phyloP scores from a whole-genome alignment of 2,329 filamentous ascomycete species.

The Teratosphaeria destructans region DNA sequence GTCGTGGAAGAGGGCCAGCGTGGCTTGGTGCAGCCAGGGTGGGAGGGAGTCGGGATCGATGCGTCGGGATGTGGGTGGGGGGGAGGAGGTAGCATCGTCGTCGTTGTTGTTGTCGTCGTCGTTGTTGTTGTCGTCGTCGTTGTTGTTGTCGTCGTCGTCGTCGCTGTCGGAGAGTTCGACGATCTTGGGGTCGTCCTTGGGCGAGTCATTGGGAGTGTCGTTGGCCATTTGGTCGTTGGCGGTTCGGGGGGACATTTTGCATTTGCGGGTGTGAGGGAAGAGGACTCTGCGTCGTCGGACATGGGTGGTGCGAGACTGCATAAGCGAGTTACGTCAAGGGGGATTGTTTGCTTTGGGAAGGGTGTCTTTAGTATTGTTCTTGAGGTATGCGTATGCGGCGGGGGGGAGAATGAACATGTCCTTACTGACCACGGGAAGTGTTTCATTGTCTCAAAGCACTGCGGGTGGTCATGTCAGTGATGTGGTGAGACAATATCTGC shows the following conservation, averaged over 20 bases:
- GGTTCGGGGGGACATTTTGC: slow-evolving; percentile 2
- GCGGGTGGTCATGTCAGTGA: not conserved
- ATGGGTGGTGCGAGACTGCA: not conserved
- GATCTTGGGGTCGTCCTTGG: not conserved
- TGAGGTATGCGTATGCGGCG: not conserved
- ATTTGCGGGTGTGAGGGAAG: not conserved
- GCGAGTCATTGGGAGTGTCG: not conserved
- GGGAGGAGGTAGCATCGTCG: no score
- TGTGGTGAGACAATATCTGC: not conserved
- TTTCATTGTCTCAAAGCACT: not conserved
- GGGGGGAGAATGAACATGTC: not conserved
- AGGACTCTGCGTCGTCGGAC: not conserved
- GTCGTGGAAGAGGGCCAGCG: slow-evolving; percentile 17
- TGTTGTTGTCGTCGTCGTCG: slow-evolving; percentile 8
- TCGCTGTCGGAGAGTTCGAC: slow-evolving; percentile 17
- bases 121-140: slow-evolving; percentile 8
- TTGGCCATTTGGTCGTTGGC: slow-evolving; percentile 22
- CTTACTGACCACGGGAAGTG: not conserved
- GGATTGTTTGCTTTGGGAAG: not conserved
- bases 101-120: slow-evolving; percentile 9
- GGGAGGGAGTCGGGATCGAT: slow-evolving; percentile 14
- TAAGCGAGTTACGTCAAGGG: not conserved
- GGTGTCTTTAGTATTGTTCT: not conserved
- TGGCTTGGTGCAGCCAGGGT: slow-evolving; percentile 16
- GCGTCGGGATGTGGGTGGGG: slow-evolving; percentile 4